Evolutionary conservation across 345 rosid genomes (phyloP).

Genomic region (Leavenworthia alabamica): DNA sequence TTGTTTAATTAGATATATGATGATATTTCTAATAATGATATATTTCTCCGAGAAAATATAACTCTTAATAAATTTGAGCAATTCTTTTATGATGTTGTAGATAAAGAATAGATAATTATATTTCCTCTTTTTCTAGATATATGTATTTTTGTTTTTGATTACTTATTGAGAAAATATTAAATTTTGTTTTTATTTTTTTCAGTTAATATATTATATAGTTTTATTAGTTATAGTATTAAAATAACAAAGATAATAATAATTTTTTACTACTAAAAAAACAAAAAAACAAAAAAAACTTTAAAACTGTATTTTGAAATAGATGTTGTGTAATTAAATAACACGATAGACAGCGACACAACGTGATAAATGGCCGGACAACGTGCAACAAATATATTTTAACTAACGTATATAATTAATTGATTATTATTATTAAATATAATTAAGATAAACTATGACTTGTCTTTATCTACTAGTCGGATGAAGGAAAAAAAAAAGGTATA

Average conservation of each 20-base stretch:
- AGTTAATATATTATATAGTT: too few species aligned
- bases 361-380: conserved; percentile 29
- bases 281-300: too few species aligned
- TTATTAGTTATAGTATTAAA: too few species aligned
- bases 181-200: too few species aligned
- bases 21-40: background rate
- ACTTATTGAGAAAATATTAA: too few species aligned
- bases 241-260: too few species aligned
- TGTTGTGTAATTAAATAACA: conserved; percentile 20
- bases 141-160: too few species aligned
- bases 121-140: too few species aligned
- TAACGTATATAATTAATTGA: background rate
- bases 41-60: background rate
- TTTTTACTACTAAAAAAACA: too few species aligned
- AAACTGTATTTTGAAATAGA: too few species aligned
- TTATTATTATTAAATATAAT: background rate
- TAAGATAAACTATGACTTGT: conserved; percentile 14
- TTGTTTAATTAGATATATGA: background rate
- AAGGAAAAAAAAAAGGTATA: background rate
- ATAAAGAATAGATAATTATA: background rate
- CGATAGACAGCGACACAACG: background rate
- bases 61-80: background rate
- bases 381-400: conserved; percentile 19
- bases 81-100: background rate
- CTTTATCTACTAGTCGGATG: background rate